These are phyloP conservation scores for Penicillium hordei DNA, from an alignment of 2,329 filamentous ascomycete genomes.

Conservation along the genomic window DNA sequence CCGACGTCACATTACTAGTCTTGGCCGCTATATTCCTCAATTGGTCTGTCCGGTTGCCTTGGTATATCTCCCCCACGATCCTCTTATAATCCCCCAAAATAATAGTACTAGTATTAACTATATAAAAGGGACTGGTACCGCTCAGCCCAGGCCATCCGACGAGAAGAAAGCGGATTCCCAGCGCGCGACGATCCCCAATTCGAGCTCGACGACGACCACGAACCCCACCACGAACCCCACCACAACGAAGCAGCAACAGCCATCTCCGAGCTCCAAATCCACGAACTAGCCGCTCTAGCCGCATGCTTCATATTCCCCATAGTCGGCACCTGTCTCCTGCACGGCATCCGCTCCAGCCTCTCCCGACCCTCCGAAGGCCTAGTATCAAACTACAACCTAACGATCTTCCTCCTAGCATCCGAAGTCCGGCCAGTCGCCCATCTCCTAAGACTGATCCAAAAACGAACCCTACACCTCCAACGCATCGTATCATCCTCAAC, in stretches of 20 bases:
- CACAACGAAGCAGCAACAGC: constrained; percentile 38
- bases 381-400: constrained; percentile 89
- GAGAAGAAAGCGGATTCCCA: constrained; percentile 43
- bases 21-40: constrained; percentile 84
- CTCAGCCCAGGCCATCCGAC: constrained; percentile 64
- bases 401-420: constrained; percentile 82
- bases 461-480: constrained; percentile 78
- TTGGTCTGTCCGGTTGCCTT: constrained; percentile 87
- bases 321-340: constrained; percentile 78
- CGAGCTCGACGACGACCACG: constrained; percentile 30
- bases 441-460: constrained; percentile 74
- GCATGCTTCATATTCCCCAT: constrained; percentile 79
- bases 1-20: constrained; percentile 77
- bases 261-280: constrained; percentile 64
- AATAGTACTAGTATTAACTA: not conserved
- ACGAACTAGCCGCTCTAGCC: constrained; percentile 72
- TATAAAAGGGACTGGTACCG: constrained; percentile 67
- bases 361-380: constrained; percentile 81
- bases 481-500: constrained; percentile 56
- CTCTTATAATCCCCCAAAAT: not conserved
- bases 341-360: constrained; percentile 75
- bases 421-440: constrained; percentile 83
- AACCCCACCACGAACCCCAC: constrained; percentile 15
- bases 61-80: constrained; percentile 52
- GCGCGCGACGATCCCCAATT: constrained; percentile 25